Conservation (phyloP, 2,329 filamentous ascomycete genomes). For the Amphichorda felina region DNA sequence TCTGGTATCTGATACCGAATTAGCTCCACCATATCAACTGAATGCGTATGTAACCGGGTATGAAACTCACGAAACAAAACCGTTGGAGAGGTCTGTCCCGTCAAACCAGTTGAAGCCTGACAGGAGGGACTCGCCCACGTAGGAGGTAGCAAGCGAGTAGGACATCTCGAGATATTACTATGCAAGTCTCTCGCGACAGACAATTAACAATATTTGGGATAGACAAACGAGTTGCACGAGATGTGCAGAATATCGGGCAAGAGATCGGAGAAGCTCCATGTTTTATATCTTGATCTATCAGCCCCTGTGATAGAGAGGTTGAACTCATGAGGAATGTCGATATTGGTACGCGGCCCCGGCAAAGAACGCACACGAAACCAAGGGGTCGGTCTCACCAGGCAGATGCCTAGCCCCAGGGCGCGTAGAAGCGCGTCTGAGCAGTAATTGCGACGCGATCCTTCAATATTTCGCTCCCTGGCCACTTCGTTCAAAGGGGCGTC, state of each 20-base stretch:
- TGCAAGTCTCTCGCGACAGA: no score
- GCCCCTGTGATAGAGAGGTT: no score
- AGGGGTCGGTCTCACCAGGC: no score
- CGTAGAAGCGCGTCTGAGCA: no score
- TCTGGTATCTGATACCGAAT: conserved; percentile 26
- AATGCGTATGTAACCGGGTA: background rate
- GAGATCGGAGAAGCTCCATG: no score
- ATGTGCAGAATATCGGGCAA: no score
- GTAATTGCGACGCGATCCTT: background rate
- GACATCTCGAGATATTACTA: conserved; percentile 16
- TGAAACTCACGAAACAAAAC: conserved; percentile 51
- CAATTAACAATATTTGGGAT: no score
- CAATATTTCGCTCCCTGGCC: background rate
- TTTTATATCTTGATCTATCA: background rate
- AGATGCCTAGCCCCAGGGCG: no score
- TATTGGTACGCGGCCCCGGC: no score
- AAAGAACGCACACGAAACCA: background rate
- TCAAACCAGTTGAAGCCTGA: conserved; percentile 37
- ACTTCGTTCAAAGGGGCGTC: background rate
- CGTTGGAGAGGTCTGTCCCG: conserved; percentile 48
- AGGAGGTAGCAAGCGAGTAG: conserved; percentile 30
- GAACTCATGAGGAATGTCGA: no score
- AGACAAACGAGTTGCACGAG: no score
- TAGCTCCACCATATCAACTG: no score
- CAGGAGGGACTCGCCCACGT: conserved; percentile 29